These are phyloP conservation scores for Aspergillus wentii DNA, from an alignment of 495 filamentous ascomycete species.

Conservation along the genomic window DNA sequence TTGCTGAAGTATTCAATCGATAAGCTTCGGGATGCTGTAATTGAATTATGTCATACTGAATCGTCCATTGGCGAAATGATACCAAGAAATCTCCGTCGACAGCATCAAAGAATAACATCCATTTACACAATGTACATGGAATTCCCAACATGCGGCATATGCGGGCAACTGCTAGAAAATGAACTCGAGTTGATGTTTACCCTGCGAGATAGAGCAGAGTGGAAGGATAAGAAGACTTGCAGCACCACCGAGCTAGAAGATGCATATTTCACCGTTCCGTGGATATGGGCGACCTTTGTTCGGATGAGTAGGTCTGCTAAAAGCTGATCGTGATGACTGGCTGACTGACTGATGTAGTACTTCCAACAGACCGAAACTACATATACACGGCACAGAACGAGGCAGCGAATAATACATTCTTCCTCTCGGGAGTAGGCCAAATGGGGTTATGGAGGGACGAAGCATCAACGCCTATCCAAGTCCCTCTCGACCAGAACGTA, in stretches of 20 bases:
- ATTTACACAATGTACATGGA: no score
- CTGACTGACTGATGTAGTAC: no score
- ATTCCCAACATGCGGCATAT: constrained; percentile 6
- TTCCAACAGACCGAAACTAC: neutral
- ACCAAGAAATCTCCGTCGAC: no score
- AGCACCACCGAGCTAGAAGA: neutral
- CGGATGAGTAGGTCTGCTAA: no score
- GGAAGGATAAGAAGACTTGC: neutral
- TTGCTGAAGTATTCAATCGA: no score
- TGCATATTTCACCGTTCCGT: neutral
- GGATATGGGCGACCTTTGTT: neutral
- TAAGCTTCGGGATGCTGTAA: no score
- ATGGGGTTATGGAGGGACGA: neutral
- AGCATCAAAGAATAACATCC: no score
- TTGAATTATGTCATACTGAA: no score
- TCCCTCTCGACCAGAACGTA: neutral
- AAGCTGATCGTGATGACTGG: no score
- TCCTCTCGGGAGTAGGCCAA: neutral
- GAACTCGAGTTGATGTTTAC: neutral
- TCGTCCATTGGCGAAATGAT: no score
- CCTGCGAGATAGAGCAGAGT: neutral
- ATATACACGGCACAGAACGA: neutral
- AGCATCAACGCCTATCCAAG: neutral
- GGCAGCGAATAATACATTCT: neutral
- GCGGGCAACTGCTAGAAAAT: neutral